Percentiles rank a stretch among this genome's conserved stretches.
phyloP scores from a whole-genome alignment of 495 filamentous ascomycete species.

The Entonaema liquescens region DNA sequence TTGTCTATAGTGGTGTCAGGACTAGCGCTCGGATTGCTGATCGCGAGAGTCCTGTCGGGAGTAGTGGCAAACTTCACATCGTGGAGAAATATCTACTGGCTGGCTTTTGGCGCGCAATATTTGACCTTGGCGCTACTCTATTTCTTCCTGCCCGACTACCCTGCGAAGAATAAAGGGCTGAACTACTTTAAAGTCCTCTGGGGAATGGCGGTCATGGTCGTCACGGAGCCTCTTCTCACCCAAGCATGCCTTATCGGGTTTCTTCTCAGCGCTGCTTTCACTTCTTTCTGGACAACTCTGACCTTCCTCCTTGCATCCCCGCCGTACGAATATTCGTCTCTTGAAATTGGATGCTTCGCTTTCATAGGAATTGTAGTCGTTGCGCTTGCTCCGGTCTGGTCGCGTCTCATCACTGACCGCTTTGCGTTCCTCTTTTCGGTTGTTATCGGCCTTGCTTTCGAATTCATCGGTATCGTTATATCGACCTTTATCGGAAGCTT shows the following conservation, averaged over 20 bases:
- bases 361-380: conserved; percentile 78
- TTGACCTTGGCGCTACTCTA: conserved; percentile 70
- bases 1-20: conserved; percentile 74
- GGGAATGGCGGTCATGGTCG: conserved; percentile 66
- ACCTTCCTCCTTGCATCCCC: conserved; percentile 75
- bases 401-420: conserved; percentile 73
- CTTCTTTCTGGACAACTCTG: conserved; percentile 70
- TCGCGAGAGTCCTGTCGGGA: conserved; percentile 76
- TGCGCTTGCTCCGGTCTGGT: conserved; percentile 70
- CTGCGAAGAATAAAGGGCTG: conserved; percentile 69
- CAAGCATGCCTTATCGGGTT: conserved; percentile 57
- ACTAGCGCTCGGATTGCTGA: conserved; percentile 72
- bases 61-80: conserved; percentile 72
- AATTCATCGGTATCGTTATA: conserved; percentile 69
- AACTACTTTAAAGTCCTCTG: conserved; percentile 73
- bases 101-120: conserved; percentile 76
- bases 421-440: conserved; percentile 73
- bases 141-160: conserved; percentile 80
- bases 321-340: conserved; percentile 72
- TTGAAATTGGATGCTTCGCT: conserved; percentile 79
- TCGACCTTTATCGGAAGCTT: conserved; percentile 74
- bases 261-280: conserved; percentile 44
- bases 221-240: conserved; percentile 69
- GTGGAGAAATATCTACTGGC: conserved; percentile 81
- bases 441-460: conserved; percentile 65